Conservation (phyloP, 169 alveolate species). For the Babesia divergens region DNA sequence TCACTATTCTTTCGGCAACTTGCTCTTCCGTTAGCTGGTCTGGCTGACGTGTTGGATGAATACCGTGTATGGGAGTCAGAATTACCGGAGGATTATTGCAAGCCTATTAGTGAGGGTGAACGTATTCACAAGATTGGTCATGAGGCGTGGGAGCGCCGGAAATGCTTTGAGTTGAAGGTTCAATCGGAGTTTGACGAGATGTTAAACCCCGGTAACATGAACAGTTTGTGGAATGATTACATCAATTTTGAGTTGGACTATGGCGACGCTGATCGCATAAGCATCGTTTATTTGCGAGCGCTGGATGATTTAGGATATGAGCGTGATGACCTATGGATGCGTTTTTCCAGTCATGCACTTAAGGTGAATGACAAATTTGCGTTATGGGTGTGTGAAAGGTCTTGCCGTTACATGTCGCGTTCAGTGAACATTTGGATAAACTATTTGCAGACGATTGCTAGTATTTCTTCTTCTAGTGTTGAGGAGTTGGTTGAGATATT, state of each 20-base stretch:
- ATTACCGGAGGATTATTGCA: conserved; percentile 38
- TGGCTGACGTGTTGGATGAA: conserved; percentile 63
- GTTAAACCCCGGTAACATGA: conserved; percentile 49
- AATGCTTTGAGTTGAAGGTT: conserved; percentile 59
- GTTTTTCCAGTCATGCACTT: conserved; percentile 32
- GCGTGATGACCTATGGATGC: conserved; percentile 64
- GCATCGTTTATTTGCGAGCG: conserved; percentile 51
- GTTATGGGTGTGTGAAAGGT: conserved; percentile 42
- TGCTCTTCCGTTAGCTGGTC: conserved; percentile 55
- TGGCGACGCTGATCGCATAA: conserved; percentile 49
- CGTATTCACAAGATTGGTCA: conserved; percentile 32
- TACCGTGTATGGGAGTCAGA: conserved; percentile 65
- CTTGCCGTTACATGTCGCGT: conserved; percentile 59
- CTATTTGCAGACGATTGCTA: conserved; percentile 27
- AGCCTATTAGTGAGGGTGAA: conserved; percentile 34
- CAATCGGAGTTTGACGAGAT: conserved; percentile 65
- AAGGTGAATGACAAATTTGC: conserved; percentile 16
- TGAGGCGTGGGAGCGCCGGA: conserved; percentile 66
- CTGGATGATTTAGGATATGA: conserved; percentile 62
- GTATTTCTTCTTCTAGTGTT: conserved; percentile 20
- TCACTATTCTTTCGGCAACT: conserved; percentile 51
- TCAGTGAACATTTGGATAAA: conserved; percentile 59
- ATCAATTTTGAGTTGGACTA: conserved; percentile 41
- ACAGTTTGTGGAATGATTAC: conserved; percentile 59
- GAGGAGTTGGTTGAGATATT: conserved; percentile 40